Evolutionary conservation across 2,329 filamentous ascomycete genomes (phyloP), one percentile per base, ranked within the genome.

Genomic region (Xylaria polymorpha): DNA sequence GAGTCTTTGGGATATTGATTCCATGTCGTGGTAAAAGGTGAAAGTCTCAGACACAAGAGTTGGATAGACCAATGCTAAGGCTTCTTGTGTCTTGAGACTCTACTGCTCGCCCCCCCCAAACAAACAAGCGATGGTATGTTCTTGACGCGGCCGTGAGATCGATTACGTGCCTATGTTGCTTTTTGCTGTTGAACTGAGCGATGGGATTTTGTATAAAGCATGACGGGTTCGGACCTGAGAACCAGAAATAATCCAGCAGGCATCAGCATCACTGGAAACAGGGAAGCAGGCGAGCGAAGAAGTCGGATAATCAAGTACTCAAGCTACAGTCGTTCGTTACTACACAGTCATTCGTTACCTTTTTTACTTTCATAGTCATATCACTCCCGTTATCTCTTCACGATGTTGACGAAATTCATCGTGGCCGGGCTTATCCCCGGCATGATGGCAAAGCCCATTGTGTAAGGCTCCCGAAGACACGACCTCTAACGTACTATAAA

Each of bases 321-420:
- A 62, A 53, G 18, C 61, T 15, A 65, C 25, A 57, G 37, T 50
- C 43, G 62, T 43, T 50, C 46, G 20, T 37, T 37, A 37, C 35
- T 37, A 37, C 25, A 29, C 25, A 35, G 25, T 55, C 50, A 41
- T 39, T 37, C 53, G 15, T 51, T 51, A 57, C 22, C 18, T 57
- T 25, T 39, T 25, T 39, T n/a, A 29, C 4, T n/a, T n/a, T 18
- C n/a, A 43, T 25, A 41, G 14, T 58, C 6, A 3, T 14, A 64
- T 48, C 37, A 56, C 51, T 50, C 18, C 41, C 53, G 51, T 48
- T 43, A 35, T 25, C 25, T 66, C n/a, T 32, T 68, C 60, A 78
- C 67, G 61, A 78, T 78, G 76, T 72, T 76, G 68, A 73, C 69
- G 61, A 69, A 74, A n/a, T 37, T 75, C 58, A 64, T 78, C 57